Evolutionary conservation across 345 rosid genomes (phyloP).

Genomic region (Cardamine resedifolia): DNA sequence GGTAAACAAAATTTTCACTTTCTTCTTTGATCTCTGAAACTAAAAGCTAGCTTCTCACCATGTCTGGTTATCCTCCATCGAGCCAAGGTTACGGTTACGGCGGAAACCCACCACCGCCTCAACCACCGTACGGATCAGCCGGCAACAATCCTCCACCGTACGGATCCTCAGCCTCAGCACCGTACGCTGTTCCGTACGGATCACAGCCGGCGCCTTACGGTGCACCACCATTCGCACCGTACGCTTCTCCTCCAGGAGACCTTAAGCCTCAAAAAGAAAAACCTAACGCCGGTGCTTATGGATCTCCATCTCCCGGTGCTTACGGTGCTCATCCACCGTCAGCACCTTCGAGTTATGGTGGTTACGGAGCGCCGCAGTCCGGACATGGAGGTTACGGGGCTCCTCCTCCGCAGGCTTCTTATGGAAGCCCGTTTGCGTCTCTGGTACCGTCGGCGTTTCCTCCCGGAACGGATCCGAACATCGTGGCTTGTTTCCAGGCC

Average conservation of each 20-base stretch:
- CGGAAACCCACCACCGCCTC: constrained; percentile 39
- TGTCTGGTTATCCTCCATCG: constrained; percentile 43
- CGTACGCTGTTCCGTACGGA: constrained; percentile 46
- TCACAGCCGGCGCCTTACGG: constrained; percentile 39
- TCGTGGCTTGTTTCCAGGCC: constrained; percentile 69
- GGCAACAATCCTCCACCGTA: constrained; percentile 36
- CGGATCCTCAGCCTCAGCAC: constrained; percentile 33
- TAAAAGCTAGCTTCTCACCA: background rate
- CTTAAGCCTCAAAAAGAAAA: constrained; percentile 31
- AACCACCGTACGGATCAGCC: constrained; percentile 40
- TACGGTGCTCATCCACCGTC: constrained; percentile 50
- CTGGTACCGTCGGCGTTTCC: constrained; percentile 82
- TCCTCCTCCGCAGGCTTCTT: constrained; percentile 68
- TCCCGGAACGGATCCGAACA: constrained; percentile 79
- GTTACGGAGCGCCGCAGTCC: constrained; percentile 32
- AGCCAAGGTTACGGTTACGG: constrained; percentile 43
- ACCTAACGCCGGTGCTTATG: constrained; percentile 39
- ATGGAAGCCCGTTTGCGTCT: constrained; percentile 67
- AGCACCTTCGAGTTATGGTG: constrained; percentile 56
- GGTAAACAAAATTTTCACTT: background rate
- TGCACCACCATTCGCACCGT: constrained; percentile 32
- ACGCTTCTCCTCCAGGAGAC: constrained; percentile 24
- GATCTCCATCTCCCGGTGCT: constrained; percentile 32
- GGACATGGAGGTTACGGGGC: constrained; percentile 39
- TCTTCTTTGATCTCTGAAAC: constrained; percentile 7